Base-by-base conservation (phyloP, 164 flowering plant genomes). In the Sextonia rubra region DNA sequence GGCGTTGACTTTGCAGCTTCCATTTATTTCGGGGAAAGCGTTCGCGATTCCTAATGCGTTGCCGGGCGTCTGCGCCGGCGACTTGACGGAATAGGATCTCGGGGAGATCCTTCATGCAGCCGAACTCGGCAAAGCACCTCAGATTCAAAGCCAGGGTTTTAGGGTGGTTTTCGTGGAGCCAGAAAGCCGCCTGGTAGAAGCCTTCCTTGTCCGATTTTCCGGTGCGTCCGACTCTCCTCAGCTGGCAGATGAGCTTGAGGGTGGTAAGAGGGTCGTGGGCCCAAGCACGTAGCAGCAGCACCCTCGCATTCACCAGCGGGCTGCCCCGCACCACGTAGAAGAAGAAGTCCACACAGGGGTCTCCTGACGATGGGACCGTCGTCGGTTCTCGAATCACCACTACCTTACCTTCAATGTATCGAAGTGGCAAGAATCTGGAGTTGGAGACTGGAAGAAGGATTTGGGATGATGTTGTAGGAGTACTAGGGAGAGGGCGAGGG, bases 281-380 rank as follows among this genome's bases (percentile, higher is more conserved):
- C 90, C 90, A 89, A 0, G 90, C 83, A 32, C 67, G 20, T 1
- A 68, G 37, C 2, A 86, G 75, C 52, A 75, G 69, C 0, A 60
- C 32, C 61, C 12, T 78, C 64, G 85, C 69, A 26, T 2, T 47
- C 12, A 81, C 75, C 11, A 81, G 37, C 6, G 82, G 82, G 11
- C 85, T 87, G 49, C 77, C 75, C 8, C 86, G 92, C 11, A 85
- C 85, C n/a, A 80, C 77, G 60, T 85, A 90, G 82, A 85, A 89
- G 81, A 89, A 89, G 87, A 89, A 87, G 67, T 89, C 87, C 26
- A 86, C 78, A 68, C 87, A 85, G 0, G 87, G 87, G 70, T 90
- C 78, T 8, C 87, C 84, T 64, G 89, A 67, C 71, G 86, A 60
- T n/a, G 80, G 60, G 66, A 73, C 27, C n/a, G 9, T 30, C 37